Conservation (phyloP, 164 flowering plant genomes). For the Vitis cinerea region DNA sequence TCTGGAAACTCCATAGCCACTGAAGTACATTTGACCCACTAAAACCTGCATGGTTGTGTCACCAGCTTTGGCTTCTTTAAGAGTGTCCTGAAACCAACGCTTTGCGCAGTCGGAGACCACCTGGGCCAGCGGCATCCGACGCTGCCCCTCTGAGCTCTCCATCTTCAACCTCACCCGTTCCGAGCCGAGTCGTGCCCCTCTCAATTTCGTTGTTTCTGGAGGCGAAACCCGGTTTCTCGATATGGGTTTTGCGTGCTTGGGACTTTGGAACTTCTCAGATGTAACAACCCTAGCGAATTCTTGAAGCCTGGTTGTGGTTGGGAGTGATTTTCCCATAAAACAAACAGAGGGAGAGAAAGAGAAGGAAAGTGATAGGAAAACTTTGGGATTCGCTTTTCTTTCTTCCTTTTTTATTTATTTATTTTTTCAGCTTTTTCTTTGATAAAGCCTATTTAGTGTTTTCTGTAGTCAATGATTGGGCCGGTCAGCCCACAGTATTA, state of each 20-base stretch:
- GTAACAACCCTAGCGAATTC: slow-evolving; percentile 24
- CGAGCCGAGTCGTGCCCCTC: slow-evolving; percentile 4
- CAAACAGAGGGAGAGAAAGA: too few relatives aligned
- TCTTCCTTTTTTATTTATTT: too few relatives aligned
- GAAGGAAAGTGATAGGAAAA: too few relatives aligned
- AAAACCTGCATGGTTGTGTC: slow-evolving; percentile 78
- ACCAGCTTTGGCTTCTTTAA: slow-evolving; percentile 87
- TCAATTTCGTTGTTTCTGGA: slow-evolving; percentile 10
- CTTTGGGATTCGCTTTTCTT: too few relatives aligned
- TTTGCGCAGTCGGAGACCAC: slow-evolving; percentile 76
- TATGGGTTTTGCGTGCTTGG: slow-evolving; percentile 19
- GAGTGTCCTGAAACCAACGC: slow-evolving; percentile 86
- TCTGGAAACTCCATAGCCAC: slow-evolving; percentile 80
- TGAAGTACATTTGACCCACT: slow-evolving; percentile 90
- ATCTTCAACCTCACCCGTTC: slow-evolving; percentile 10
- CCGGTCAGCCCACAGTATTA: too few relatives aligned
- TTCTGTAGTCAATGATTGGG: too few relatives aligned
- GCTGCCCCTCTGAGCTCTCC: slow-evolving; percentile 22
- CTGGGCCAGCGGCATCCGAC: slow-evolving; percentile 49
- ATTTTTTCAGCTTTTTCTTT: too few relatives aligned
- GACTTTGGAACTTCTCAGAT: slow-evolving; percentile 1
- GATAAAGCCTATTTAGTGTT: too few relatives aligned
- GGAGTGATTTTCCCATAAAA: slow-evolving; percentile 33
- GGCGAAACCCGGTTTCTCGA: slow-evolving; percentile 4
- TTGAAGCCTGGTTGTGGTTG: slow-evolving; percentile 15